Evolutionary conservation across 371 early-diverging fungal genomes (phyloP).

Genomic region (Dentiscutata heterogama): DNA sequence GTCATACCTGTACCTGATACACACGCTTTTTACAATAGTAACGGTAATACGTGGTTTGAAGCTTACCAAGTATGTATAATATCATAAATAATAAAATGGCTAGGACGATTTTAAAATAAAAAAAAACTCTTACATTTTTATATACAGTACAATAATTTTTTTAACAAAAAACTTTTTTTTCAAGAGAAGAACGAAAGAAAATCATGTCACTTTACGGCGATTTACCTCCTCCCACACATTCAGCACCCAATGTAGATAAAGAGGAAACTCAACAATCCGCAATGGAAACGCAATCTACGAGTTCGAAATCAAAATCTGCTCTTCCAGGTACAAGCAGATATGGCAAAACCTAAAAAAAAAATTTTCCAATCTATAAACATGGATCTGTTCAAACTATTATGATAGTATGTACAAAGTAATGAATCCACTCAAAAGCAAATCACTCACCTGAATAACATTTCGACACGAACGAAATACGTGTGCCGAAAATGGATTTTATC

Average conservation of each 20-base stretch:
- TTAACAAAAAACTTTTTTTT: neutral
- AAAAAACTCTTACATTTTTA: no score
- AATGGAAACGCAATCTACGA: neutral
- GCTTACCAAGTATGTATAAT: no score
- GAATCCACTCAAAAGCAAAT: constrained; percentile 29
- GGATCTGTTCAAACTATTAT: constrained; percentile 36
- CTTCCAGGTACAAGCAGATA: constrained; percentile 47
- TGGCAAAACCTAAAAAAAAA: constrained; percentile 38
- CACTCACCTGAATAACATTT: constrained; percentile 45
- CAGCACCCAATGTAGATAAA: constrained; percentile 8
- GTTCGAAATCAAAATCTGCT: constrained; percentile 42
- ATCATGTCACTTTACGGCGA: constrained; percentile 40
- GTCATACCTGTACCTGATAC: no score
- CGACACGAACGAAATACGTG: constrained; percentile 15
- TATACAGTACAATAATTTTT: no score
- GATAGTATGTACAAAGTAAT: constrained; percentile 4
- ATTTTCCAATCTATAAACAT: constrained; percentile 8
- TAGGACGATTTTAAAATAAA: no score
- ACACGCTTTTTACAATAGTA: no score
- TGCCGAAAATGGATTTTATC: constrained; percentile 9
- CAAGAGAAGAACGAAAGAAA: neutral
- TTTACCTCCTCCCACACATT: constrained; percentile 42
- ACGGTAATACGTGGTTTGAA: no score
- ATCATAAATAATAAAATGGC: no score
- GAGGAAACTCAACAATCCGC: constrained; percentile 31